Evolutionary conservation across 495 filamentous ascomycete species (phyloP).

Genomic region (Pyronema omphalodes): DNA sequence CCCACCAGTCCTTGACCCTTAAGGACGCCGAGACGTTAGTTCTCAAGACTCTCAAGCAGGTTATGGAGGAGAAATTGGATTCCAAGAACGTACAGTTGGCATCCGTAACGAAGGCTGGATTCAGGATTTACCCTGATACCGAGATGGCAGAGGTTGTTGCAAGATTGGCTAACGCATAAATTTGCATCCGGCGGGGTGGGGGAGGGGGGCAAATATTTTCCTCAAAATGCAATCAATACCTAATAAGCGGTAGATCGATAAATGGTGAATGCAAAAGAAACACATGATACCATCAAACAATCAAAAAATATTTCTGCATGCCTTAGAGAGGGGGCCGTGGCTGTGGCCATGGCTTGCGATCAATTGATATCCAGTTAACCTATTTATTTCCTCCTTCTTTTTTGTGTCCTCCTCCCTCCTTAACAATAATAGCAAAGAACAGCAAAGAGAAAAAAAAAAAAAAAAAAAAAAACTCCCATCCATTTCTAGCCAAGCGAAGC

Average conservation of each 20-base stretch:
- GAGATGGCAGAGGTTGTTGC: constrained; percentile 87
- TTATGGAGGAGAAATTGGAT: constrained; percentile 99
- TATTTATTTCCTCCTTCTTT: not conserved
- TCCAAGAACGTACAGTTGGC: constrained; percentile 96
- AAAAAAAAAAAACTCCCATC: not conserved
- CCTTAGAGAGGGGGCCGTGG: too few relatives aligned
- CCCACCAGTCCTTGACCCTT: constrained; percentile 59
- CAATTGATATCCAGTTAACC: too few relatives aligned
- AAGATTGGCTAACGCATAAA: constrained; percentile 33
- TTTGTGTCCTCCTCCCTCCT: too few relatives aligned
- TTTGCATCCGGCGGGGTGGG: not conserved
- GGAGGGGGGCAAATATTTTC: not conserved
- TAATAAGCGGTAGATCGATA: not conserved
- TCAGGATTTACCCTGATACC: constrained; percentile 91
- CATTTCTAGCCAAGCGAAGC: not conserved
- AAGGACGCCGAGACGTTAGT: constrained; percentile 85
- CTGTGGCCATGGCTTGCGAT: not conserved
- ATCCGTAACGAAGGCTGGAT: constrained; percentile 92
- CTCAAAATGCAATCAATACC: not conserved
- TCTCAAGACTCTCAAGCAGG: constrained; percentile 95
- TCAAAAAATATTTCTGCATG: too few relatives aligned
- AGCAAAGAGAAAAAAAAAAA: too few relatives aligned
- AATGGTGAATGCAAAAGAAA: constrained; percentile 1
- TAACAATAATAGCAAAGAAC: too few relatives aligned
- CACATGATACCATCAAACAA: too few relatives aligned